Conservation (phyloP, 768 basidiomycete species). For the Stropharia rugosoannulata region DNA sequence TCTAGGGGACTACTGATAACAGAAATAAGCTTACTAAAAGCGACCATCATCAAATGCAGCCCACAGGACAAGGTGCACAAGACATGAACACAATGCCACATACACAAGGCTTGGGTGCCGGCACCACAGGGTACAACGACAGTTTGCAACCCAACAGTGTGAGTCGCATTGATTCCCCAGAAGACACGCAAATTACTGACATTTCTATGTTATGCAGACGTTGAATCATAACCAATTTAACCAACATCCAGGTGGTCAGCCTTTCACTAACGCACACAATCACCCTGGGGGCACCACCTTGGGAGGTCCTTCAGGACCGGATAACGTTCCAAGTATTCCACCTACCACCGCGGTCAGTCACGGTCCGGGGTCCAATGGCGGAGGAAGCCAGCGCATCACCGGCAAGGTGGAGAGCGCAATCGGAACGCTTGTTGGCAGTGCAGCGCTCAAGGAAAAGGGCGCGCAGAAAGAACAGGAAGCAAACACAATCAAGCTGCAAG, state of each 20-base stretch:
- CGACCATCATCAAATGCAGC: background rate
- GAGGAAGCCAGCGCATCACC: conserved; percentile 30
- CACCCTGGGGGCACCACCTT: conserved; percentile 3
- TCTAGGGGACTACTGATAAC: background rate
- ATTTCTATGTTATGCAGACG: background rate
- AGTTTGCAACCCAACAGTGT: background rate
- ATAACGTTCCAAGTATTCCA: conserved; percentile 15
- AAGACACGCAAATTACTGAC: background rate
- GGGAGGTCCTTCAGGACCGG: conserved; percentile 2
- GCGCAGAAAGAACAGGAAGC: conserved; percentile 55
- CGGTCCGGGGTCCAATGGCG: conserved; percentile 15
- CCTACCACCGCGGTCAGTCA: conserved; percentile 19
- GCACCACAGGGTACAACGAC: background rate
- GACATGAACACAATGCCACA: background rate
- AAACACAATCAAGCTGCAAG: conserved; percentile 41
- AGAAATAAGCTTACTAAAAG: background rate
- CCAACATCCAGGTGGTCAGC: background rate
- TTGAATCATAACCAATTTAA: background rate
- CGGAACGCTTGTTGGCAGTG: conserved; percentile 44
- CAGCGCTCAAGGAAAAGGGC: conserved; percentile 47
- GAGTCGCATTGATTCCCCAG: background rate
- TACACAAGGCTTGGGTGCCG: background rate
- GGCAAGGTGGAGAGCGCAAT: conserved; percentile 50
- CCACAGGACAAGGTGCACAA: background rate
- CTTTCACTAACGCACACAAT: conserved; percentile 1